Evolutionary conservation across 2,329 filamentous ascomycete species (phyloP), one percentile per base, ranked within the genome.

Genomic region (Apiospora hydei): DNA sequence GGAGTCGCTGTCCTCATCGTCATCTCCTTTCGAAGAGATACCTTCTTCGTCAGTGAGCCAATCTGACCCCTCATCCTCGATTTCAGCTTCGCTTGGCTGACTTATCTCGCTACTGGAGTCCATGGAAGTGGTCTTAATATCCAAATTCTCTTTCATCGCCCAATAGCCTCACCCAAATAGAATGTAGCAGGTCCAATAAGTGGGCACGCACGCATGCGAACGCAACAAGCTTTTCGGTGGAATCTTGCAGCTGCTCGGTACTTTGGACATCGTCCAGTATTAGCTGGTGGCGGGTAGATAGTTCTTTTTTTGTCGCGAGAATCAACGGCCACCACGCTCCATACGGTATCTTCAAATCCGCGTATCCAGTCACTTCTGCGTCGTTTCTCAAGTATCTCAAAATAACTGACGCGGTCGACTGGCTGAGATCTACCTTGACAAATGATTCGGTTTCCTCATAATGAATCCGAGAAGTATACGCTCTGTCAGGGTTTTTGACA

Each of bases 291-390:
- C n/a, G 16, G n/a, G 4, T 26, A 4, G 4, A 4, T 10, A 53
- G 26, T 11, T 53, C 49, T n/a, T 53, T 26, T 14, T 53, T 4
- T 1, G 49, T 53, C 2, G 49, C 49, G 24, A 14, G 5, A 53
- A 53, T 26, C n/a, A 11, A 26, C 8, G 10, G 49, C n/a, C 47
- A 51, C 10, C 3, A 18, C 3, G 46, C 6, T 21, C 44, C 16
- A 8, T 7, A 4, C 21, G 47, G 47, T 24, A 51, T 11, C 3
- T 26, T 1, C 10, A 14, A 13, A 26, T 8, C 49, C 11, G 8
- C 3, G 49, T 26, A 13, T 6, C 7, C 6, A 6, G 8, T 3
- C 14, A 5, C 16, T 1, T 1, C n/a, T 8, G 14, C 11, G 0
- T 53, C 4, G 3, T 26, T 53, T 16, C 49, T 26, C 49, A 53